These are phyloP conservation scores for Ceratobasidium sp. DNA, from an alignment of 1,284 basidiomycete species.

Conservation along the genomic window DNA sequence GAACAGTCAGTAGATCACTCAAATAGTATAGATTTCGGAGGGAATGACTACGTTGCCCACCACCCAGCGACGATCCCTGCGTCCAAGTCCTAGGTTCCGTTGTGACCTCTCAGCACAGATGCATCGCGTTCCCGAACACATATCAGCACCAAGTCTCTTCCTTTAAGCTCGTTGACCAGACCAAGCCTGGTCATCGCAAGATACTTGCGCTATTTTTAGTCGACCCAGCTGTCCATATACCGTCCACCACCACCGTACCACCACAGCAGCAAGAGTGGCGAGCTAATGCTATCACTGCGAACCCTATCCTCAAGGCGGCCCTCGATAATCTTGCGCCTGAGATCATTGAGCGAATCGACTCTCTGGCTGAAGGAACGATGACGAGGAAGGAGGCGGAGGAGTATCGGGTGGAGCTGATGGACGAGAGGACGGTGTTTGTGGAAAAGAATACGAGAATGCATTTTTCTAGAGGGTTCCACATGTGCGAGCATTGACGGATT, in stretches of 20 bases:
- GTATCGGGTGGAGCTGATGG: conserved; percentile 52
- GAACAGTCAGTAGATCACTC: conserved; percentile 2
- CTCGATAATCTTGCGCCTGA: conserved; percentile 49
- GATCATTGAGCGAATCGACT: conserved; percentile 48
- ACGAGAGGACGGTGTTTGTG: conserved; percentile 48
- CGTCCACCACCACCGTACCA: conserved; percentile 58
- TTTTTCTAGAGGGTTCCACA: not conserved
- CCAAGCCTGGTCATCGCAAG: conserved; percentile 61
- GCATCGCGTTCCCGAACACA: conserved; percentile 60
- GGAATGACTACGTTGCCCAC: not conserved
- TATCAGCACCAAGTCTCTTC: conserved; percentile 60
- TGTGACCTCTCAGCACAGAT: conserved; percentile 54
- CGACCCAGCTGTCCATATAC: conserved; percentile 58
- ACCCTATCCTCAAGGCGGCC: conserved; percentile 31
- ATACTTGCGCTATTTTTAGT: conserved; percentile 63
- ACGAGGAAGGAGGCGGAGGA: conserved; percentile 51
- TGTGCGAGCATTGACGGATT: conserved; percentile 12
- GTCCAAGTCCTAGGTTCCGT: conserved; percentile 55
- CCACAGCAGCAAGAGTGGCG: conserved; percentile 60
- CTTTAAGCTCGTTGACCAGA: conserved; percentile 58
- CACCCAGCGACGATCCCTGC: not conserved
- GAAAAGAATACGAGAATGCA: not conserved
- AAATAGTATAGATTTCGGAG: not conserved
- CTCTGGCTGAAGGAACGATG: conserved; percentile 48
- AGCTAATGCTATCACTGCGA: conserved; percentile 45